Conservation (phyloP, 352 stramenopile species). For the Globisporangium paroecandrum region DNA sequence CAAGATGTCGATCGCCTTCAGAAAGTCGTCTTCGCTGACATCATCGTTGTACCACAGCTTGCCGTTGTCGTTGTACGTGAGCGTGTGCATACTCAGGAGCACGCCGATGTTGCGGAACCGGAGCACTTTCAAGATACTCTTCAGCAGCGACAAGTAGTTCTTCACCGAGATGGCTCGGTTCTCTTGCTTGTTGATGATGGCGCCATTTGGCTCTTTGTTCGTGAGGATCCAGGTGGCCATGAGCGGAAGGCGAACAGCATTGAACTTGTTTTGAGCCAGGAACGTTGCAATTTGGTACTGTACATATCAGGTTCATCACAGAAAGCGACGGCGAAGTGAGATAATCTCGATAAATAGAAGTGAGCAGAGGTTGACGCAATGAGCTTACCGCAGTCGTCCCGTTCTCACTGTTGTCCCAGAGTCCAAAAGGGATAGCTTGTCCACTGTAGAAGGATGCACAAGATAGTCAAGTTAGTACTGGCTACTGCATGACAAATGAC, state of each 20-base stretch:
- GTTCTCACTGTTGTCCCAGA: conserved; percentile 75
- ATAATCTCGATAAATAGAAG: background rate
- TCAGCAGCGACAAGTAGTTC: conserved; percentile 46
- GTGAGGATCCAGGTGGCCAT: conserved; percentile 58
- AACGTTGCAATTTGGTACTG: conserved; percentile 70
- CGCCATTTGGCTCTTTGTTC: conserved; percentile 44
- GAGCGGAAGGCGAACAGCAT: conserved; percentile 63
- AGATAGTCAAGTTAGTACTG: background rate
- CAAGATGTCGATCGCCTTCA: conserved; percentile 31
- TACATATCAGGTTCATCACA: no score
- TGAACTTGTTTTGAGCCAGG: conserved; percentile 71
- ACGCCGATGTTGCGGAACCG: conserved; percentile 58
- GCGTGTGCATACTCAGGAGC: conserved; percentile 60
- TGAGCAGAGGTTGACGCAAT: background rate
- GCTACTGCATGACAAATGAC: background rate
- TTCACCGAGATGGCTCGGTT: conserved; percentile 60
- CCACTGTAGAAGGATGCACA: conserved; percentile 17
- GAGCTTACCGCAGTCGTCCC: conserved; percentile 54
- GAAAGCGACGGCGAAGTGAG: background rate
- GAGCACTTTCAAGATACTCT: conserved; percentile 51
- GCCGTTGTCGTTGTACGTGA: conserved; percentile 39
- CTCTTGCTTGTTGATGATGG: conserved; percentile 46
- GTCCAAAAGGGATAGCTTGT: conserved; percentile 58
- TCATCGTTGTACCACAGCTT: conserved; percentile 44
- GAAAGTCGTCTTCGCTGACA: conserved; percentile 24